Base-by-base conservation (phyloP, 768 basidiomycete genomes). In the Tricholoma flavovirens region DNA sequence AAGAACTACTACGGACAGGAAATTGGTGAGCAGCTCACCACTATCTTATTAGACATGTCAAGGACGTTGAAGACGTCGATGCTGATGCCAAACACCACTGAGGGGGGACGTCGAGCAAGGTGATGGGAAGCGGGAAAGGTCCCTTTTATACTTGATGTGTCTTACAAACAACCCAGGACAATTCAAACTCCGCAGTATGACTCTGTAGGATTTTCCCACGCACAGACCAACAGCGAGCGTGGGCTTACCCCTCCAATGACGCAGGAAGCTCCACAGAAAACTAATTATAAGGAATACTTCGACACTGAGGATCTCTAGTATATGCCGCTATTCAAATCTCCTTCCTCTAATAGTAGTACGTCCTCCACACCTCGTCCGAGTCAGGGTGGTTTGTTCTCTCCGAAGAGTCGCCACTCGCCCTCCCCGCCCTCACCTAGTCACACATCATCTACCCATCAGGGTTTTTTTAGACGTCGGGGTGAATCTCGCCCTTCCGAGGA, bases 41-140 rank as follows among this genome's bases (percentile, higher is more conserved):
- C 93, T 79, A 93, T 92, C 81, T 95, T 95, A 87, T 96, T 96
- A 59, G 93, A 94, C 93, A 95, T 96, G 53, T 64, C 64, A 67
- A 63, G 3, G 21, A 66, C 61, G 62, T 62, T 57, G 64, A 49
- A 19, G 24, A 57, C 56, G 66, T 68, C 66, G 71, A 66, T 62
- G 65, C 62, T 67, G 70, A 66, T 53, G 62, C 61, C 66, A 69
- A 69, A 69, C 68, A 69, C 72, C 69, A 65, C 71, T 66, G 61
- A 65, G 66, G 52, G 61, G 66, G 69, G 67, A 70, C 71, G 68
- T 66, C 72, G 74, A 63, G 68, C 65, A 69, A 71, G 73, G 64
- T 68, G 73, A 74, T 69, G 61, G 70, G 65, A 71, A 69, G 69
- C 64, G 74, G 69, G 8, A 68, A 68, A 68, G 61, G 65, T 59